Evolutionary conservation across 1,284 basidiomycete species (phyloP).

Genomic region (Ganoderma leucocontextum): DNA sequence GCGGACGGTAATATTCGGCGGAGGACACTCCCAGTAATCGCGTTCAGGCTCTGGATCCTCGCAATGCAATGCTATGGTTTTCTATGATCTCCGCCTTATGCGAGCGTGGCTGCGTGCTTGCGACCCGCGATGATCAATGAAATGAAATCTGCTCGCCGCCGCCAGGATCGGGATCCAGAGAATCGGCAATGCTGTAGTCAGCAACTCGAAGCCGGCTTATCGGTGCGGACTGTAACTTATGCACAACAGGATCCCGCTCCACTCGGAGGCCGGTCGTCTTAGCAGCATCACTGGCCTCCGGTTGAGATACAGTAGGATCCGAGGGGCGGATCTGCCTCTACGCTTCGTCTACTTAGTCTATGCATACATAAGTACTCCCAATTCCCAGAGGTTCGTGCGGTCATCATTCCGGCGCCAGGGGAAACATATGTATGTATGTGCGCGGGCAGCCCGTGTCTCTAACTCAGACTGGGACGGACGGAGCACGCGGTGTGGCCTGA

Average conservation of each 20-base stretch:
- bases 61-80: neutral
- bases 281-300: neutral
- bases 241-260: neutral
- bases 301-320: neutral
- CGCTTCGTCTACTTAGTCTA: neutral
- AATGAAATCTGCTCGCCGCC: too few relatives aligned
- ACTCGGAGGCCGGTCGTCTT: neutral
- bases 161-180: neutral
- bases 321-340: neutral
- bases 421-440: neutral
- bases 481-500: neutral
- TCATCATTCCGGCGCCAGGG: neutral
- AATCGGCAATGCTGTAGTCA: too few relatives aligned
- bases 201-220: neutral
- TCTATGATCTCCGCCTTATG: neutral
- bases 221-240: neutral
- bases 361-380: neutral
- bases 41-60: conserved; percentile 1
- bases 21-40: neutral
- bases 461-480: neutral
- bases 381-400: neutral
- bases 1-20: neutral
- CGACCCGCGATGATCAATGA: neutral
- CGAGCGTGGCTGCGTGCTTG: neutral
- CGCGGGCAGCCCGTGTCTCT: neutral